Conservation (phyloP, 2,329 filamentous ascomycete species). For the Ceratocystis eucalypticola region DNA sequence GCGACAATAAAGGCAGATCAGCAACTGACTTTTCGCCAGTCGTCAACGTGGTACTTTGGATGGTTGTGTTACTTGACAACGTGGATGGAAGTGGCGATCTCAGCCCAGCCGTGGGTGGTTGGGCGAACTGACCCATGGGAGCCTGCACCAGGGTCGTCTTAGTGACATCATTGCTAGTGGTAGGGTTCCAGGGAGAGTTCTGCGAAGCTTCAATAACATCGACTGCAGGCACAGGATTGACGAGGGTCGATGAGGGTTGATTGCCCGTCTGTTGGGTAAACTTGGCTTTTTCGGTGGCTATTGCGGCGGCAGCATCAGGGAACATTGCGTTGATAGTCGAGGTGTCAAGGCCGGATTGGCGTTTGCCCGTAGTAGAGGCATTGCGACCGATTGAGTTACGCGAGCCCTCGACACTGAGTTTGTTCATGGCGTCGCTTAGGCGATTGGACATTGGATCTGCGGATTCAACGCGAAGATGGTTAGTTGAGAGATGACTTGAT, state of each 20-base stretch:
- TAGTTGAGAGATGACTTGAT: slow-evolving; percentile 15
- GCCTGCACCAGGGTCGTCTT: slow-evolving; percentile 68
- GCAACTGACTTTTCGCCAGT: slow-evolving; percentile 46
- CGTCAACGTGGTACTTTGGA: slow-evolving; percentile 52
- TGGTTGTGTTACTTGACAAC: slow-evolving; percentile 53
- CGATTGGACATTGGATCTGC: slow-evolving; percentile 94
- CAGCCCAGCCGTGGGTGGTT: slow-evolving; percentile 60
- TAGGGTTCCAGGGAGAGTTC: slow-evolving; percentile 64
- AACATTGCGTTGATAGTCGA: slow-evolving; percentile 98
- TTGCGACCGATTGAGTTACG: slow-evolving; percentile 76
- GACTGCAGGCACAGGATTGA: slow-evolving; percentile 49
- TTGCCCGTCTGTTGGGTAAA: slow-evolving; percentile 92
- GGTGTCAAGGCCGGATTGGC: slow-evolving; percentile 86
- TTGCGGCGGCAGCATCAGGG: slow-evolving; percentile 93
- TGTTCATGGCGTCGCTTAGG: slow-evolving; percentile 91
- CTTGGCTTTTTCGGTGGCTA: slow-evolving; percentile 94
- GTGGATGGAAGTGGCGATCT: slow-evolving; percentile 62
- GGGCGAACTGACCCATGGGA: slow-evolving; percentile 89
- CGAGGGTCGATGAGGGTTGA: slow-evolving; percentile 78
- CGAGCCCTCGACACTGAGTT: slow-evolving; percentile 74
- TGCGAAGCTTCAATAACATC: slow-evolving; percentile 51
- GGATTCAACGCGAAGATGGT: slow-evolving; percentile 11
- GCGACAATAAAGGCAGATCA: slow-evolving; percentile 78
- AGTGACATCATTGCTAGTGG: slow-evolving; percentile 35
- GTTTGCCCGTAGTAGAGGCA: slow-evolving; percentile 62